Evolutionary conservation across 208 protist genomes (phyloP), one percentile per base, ranked within the genome.

Genomic region (Willaertia magna): DNA sequence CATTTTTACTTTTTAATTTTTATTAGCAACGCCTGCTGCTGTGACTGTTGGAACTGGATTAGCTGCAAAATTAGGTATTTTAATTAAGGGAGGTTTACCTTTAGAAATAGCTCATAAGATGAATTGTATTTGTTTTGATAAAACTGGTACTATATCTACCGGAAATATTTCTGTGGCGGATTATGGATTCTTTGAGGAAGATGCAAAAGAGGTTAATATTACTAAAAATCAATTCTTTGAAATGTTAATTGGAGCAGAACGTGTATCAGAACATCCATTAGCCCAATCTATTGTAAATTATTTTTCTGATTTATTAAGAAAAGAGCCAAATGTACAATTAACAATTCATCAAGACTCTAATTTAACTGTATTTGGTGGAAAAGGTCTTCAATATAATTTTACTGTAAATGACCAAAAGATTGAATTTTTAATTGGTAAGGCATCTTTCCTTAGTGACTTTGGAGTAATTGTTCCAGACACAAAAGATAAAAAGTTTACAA

Each of bases 11-110:
- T n/a, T n/a, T n/a, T n/a, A n/a, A n/a, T n/a, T n/a, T n/a, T n/a
- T n/a, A n/a, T n/a, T n/a, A 16, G 79, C 79, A 0, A 84, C 79
- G n/a, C 79, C 79, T 7, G 74, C 48, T 34, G 79, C 79, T 47
- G 94, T 98, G 55, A 98, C 98, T 95, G 97, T 98, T 2, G 96
- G 95, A 48, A 98, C 96, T 12, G 97, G 97, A 55, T 93, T 98
- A 30, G 97, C 93, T 6, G 95, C 95, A 1, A 87, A 86, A 47
- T 88, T 91, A 59, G 96, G 96, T 12, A 91, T 99, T 43, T 88
- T 99, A 3, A 95, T 99, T 40, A 98, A 98, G 89, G 93, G 93
- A 82, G 95, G 96, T 30, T 86, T 84, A 11, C 89, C 91, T 34
- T 92, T 99, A 26, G 97, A 99, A 87, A 87, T 51, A 12, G 91